Percentiles rank a stretch among this genome's conserved stretches.
phyloP scores from a whole-genome alignment of 2,329 filamentous ascomycete genomes.

The Cladophialophora immunda region DNA sequence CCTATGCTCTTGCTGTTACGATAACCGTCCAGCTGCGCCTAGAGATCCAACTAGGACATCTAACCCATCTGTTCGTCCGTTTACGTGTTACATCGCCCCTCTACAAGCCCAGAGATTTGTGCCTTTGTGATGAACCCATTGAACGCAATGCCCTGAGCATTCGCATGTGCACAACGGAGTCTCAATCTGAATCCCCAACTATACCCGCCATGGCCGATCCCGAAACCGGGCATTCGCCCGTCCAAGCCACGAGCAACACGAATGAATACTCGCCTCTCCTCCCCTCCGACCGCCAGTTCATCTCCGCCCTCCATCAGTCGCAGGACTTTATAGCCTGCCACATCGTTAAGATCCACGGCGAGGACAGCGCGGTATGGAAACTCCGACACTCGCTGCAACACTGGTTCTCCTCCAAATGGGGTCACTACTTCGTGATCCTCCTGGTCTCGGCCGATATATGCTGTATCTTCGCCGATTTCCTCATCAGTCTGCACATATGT shows the following conservation, averaged over 20 bases:
- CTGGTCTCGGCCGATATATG: conserved; percentile 61
- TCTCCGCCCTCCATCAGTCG: conserved; percentile 14
- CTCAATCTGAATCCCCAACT: not conserved
- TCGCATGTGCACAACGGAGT: not conserved
- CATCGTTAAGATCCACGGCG: conserved; percentile 42
- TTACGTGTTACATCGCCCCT: not conserved
- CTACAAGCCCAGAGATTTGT: not conserved
- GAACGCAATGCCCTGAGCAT: not conserved
- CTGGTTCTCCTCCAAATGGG: conserved; percentile 56
- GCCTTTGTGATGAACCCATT: not conserved
- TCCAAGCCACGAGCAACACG: conserved; percentile 12
- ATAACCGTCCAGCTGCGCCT: not conserved
- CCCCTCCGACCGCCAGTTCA: conserved; percentile 26
- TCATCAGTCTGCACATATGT: conserved; percentile 60
- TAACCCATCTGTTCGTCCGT: not conserved
- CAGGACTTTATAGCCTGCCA: conserved; percentile 31
- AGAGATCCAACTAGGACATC: not conserved
- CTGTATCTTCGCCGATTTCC: conserved; percentile 63
- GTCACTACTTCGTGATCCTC: conserved; percentile 59
- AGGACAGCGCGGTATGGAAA: conserved; percentile 39
- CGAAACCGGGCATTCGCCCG: conserved; percentile 11
- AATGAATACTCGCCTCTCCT: conserved; percentile 24
- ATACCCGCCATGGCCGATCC: conserved; percentile 22
- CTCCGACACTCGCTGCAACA: conserved; percentile 41
- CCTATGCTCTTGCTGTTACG: not conserved